Evolutionary conservation across 345 rosid species (phyloP), one percentile per base, ranked within the genome.

Genomic region (Populus deltoides): DNA sequence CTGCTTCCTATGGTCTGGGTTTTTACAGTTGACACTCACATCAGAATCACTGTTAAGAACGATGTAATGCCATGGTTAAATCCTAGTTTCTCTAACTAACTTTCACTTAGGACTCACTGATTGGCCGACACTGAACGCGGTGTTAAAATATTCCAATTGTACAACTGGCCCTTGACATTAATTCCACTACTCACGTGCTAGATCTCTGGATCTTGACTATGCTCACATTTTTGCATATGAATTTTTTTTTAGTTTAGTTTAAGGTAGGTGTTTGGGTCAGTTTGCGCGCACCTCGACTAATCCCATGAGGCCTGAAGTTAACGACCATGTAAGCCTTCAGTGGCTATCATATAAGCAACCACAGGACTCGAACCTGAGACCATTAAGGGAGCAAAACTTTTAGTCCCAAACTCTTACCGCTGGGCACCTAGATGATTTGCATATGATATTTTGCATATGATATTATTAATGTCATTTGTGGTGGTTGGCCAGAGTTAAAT

Each of bases 151-250:
- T 35, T 76, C 43, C 31, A 73, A 47, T 35, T 49, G 41, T 78
- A 53, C 71, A 75, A 59, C 71, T 75, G 70, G 69, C 77, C 29
- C n/a, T 25, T 63, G 20, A 41, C 18, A 18, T 51, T 47, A 62
- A 74, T 73, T 35, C 71, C 24, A 63, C 10, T 57, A 7, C 33
- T 39, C 79, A 47, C 81, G 55, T 80, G 78, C 77, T 77, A 81
- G 69, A 36, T 75, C 69, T 68, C 62, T 39, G 43, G 59, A 82
- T 70, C 72, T 68, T 45, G 51, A 33, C 71, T 25, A 68, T 22
- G 27, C 0, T 11, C 18, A 24, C 43, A 66, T 55, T 27, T 70
- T 53, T 35, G 11, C 55, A 10, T n/a, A n/a, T n/a, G n/a, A n/a
- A n/a, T n/a, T n/a, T n/a, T n/a, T n/a, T n/a, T n/a, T n/a, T n/a